A percentile compares a stretch with the other conserved stretches of the same genome.
Conservation (phyloP, 306 rosid genomes). For the Mimosa pudica region DNA sequence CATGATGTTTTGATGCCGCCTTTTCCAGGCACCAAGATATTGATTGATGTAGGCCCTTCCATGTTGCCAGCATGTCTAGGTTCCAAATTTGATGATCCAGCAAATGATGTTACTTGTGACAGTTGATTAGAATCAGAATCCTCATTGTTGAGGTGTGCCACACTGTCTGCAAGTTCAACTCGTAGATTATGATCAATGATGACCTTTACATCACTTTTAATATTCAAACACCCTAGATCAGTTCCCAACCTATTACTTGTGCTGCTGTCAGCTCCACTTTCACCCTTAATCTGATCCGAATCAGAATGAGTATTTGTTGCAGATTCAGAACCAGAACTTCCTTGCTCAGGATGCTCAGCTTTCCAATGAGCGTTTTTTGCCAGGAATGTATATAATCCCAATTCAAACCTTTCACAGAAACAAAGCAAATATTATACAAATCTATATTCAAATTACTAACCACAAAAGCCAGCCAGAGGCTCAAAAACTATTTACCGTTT, state of each 20-base stretch:
- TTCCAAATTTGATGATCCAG: conserved; percentile 57
- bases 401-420: conserved; percentile 65
- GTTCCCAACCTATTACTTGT: conserved; percentile 59
- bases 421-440: conserved; percentile 33
- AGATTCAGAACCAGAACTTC: conserved; percentile 63
- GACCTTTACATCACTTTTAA: conserved; percentile 58
- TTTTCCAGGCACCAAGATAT: conserved; percentile 49
- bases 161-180: conserved; percentile 65
- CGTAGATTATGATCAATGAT: conserved; percentile 51
- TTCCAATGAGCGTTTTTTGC: conserved; percentile 69
- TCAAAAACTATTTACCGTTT: conserved; percentile 58
- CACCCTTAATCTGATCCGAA: conserved; percentile 57
- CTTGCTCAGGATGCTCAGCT: conserved; percentile 70
- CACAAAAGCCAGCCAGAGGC: conserved; percentile 38
- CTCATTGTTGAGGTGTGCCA: conserved; percentile 38
- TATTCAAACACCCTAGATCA: conserved; percentile 59
- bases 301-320: conserved; percentile 52
- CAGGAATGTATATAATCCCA: conserved; percentile 76
- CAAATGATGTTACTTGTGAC: conserved; percentile 53
- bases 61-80: conserved; percentile 60
- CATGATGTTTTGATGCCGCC: conserved; percentile 59
- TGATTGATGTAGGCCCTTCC: conserved; percentile 68
- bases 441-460: conserved; percentile 38
- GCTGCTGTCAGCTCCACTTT: conserved; percentile 49
- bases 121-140: conserved; percentile 59